Evolutionary conservation across 805 yeast species (phyloP).

Genomic region (Lipomyces lipofer): DNA sequence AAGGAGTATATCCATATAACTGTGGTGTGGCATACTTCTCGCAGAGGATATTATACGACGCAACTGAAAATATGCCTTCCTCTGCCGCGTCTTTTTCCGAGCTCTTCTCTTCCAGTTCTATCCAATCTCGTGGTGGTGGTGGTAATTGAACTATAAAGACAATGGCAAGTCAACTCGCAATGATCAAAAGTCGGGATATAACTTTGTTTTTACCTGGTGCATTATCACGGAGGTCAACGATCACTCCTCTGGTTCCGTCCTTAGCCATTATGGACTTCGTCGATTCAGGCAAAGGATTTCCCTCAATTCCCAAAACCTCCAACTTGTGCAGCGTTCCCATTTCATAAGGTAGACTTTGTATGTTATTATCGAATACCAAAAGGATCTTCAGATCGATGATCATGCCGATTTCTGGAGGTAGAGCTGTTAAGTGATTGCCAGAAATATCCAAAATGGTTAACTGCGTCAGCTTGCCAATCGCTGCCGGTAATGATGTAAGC

Average conservation of each 20-base stretch:
- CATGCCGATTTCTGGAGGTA: constrained; percentile 86
- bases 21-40: constrained; percentile 95
- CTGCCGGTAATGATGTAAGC: constrained; percentile 63
- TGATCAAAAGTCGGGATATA: no score
- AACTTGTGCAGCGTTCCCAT: constrained; percentile 83
- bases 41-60: constrained; percentile 89
- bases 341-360: constrained; percentile 73
- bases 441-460: constrained; percentile 84
- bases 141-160: constrained; percentile 37
- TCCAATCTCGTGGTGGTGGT: constrained; percentile 81
- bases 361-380: constrained; percentile 83
- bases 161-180: not conserved
- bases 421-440: constrained; percentile 62
- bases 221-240: constrained; percentile 77
- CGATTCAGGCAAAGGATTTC: constrained; percentile 75
- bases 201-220: constrained; percentile 63
- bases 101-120: constrained; percentile 74
- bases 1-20: constrained; percentile 90
- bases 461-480: constrained; percentile 66
- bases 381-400: constrained; percentile 77
- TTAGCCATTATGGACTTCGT: constrained; percentile 68
- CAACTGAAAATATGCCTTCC: constrained; percentile 59
- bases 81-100: constrained; percentile 16
- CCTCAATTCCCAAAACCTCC: constrained; percentile 88
- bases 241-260: constrained; percentile 81